Conservation (phyloP, 768 basidiomycete genomes). For the Neoboletus magnificus region DNA sequence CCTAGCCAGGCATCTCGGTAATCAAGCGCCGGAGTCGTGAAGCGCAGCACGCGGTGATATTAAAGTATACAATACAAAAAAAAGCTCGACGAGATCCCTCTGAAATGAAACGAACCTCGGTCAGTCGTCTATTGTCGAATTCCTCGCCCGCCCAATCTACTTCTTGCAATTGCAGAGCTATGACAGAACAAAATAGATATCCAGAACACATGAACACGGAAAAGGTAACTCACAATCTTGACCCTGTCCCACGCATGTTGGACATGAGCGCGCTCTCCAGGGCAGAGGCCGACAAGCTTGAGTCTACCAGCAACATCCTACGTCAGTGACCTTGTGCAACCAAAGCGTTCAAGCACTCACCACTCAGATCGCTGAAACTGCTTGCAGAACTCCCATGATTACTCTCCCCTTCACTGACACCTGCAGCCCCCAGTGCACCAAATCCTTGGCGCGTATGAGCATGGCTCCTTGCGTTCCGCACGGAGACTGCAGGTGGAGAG, state of each 20-base stretch:
- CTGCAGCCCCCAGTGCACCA: constrained; percentile 37
- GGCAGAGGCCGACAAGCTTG: constrained; percentile 74
- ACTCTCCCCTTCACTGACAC: constrained; percentile 54
- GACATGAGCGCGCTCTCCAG: constrained; percentile 79
- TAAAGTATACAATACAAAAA: constrained; percentile 3
- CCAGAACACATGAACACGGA: background rate
- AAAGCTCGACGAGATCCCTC: background rate
- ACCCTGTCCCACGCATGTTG: constrained; percentile 63
- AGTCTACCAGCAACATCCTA: constrained; percentile 40
- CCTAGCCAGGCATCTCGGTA: constrained; percentile 3
- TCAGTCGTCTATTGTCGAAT: constrained; percentile 23
- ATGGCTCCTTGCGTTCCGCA: constrained; percentile 51
- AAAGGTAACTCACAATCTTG: constrained; percentile 58
- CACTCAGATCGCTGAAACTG: constrained; percentile 84
- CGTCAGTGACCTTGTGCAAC: background rate
- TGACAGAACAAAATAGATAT: background rate
- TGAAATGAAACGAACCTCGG: background rate
- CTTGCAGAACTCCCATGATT: constrained; percentile 72
- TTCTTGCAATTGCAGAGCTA: constrained; percentile 37
- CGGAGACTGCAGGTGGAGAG: constrained; percentile 58
- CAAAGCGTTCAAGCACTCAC: constrained; percentile 39
- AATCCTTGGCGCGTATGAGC: constrained; percentile 47
- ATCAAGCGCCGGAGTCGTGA: constrained; percentile 9
- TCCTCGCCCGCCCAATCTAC: constrained; percentile 28
- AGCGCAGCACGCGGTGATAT: constrained; percentile 3